A percentile compares a stretch with the other conserved stretches of the same genome.
phyloP scores from a whole-genome alignment of 106 monocot species.

The Allium sativum region DNA sequence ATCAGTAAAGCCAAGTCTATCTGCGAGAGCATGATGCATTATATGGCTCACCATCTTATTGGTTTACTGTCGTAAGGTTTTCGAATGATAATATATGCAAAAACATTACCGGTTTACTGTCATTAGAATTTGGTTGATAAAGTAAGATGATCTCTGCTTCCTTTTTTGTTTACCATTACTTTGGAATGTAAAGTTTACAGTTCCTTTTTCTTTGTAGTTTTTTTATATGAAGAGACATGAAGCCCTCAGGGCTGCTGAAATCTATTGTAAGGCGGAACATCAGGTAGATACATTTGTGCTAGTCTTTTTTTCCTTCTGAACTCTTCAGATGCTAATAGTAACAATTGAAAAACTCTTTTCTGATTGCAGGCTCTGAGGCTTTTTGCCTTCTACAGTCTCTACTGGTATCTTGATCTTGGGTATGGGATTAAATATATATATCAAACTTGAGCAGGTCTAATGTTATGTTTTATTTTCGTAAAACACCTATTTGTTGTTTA shows the following conservation, averaged over 20 bases:
- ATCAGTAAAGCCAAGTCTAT: constrained; percentile 69
- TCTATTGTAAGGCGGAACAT: constrained; percentile 47
- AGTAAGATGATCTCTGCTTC: constrained; percentile 11
- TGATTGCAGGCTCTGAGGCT: constrained; percentile 30
- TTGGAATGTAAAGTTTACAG: not conserved
- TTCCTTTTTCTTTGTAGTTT: constrained; percentile 33
- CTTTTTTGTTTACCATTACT: not conserved
- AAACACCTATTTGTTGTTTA: too few species aligned
- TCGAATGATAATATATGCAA: too few species aligned
- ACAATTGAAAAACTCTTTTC: not conserved
- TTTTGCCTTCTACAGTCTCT: constrained; percentile 41
- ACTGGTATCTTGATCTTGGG: constrained; percentile 32
- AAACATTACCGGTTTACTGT: too few species aligned
- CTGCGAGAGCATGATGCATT: constrained; percentile 76
- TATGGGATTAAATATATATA: constrained; percentile 18
- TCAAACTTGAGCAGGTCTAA: constrained; percentile 34
- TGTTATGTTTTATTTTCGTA: too few species aligned
- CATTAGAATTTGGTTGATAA: constrained; percentile 70
- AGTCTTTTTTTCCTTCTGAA: not conserved
- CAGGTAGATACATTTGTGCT: constrained; percentile 27
- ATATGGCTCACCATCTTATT: too few species aligned
- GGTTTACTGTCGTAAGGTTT: too few species aligned
- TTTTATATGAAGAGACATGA: constrained; percentile 74
- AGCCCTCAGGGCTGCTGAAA: constrained; percentile 63
- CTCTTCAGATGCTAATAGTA: constrained; percentile 1